Percentiles rank a stretch among this genome's conserved stretches.
Conservation (phyloP, 164 flowering plant genomes). For the Magnolia kwangsiensis region DNA sequence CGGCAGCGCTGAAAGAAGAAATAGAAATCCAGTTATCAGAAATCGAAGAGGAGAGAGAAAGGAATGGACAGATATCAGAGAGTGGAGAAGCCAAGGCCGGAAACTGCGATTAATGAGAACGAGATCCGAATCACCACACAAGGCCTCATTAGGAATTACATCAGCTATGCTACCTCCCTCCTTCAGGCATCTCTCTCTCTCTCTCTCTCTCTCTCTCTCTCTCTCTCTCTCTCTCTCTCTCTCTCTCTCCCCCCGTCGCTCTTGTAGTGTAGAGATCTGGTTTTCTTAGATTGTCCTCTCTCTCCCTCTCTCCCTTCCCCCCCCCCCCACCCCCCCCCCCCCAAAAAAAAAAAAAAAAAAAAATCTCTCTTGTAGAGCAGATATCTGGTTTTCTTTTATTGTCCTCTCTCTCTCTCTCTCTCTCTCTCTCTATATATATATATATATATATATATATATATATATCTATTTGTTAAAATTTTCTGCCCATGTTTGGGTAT, state of each 20-base stretch:
- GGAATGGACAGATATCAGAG: slow-evolving; percentile 68
- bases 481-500: too few relatives aligned
- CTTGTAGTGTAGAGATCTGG: background rate
- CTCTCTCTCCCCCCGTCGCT: too few relatives aligned
- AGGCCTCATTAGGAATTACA: slow-evolving; percentile 66
- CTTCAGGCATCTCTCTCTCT: slow-evolving; percentile 45
- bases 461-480: too few relatives aligned
- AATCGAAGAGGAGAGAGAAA: background rate
- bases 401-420: background rate
- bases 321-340: too few relatives aligned
- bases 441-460: too few relatives aligned
- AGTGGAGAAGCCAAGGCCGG: slow-evolving; percentile 64
- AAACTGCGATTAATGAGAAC: slow-evolving; percentile 53
- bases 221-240: too few relatives aligned
- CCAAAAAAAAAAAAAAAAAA: too few relatives aligned
- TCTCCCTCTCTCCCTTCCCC: too few relatives aligned
- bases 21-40: background rate
- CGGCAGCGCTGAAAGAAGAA: background rate
- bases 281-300: background rate
- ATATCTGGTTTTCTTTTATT: background rate
- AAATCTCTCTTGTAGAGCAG: background rate
- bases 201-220: background rate
- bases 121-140: slow-evolving; percentile 77
- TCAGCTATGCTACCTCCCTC: slow-evolving; percentile 65
- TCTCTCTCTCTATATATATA: too few relatives aligned